Percentiles rank a stretch among this genome's conserved stretches.
Conservation (phyloP, 139 green algal species). For the Chlorella ohadii region DNA sequence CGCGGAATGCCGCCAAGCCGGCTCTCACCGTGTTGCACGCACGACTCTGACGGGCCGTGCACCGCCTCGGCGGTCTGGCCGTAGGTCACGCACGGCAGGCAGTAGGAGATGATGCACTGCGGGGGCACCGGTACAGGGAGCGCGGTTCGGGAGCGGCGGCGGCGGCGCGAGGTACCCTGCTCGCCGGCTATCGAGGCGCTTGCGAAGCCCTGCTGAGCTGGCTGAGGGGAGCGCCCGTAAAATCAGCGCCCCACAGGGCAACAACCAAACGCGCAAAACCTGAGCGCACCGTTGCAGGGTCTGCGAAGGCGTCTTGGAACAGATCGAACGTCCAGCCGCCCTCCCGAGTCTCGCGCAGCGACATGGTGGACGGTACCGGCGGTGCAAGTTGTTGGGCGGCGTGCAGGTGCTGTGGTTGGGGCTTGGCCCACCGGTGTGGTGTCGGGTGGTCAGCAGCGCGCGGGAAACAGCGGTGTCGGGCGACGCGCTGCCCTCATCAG, state of each 20-base stretch:
- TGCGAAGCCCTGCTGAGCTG: too few species aligned
- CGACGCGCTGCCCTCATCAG: too few species aligned
- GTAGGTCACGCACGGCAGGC: constrained; percentile 6
- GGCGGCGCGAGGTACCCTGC: neutral
- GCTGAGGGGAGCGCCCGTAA: too few species aligned
- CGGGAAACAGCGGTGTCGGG: neutral
- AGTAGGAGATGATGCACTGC: constrained; percentile 22
- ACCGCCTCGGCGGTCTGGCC: constrained; percentile 8
- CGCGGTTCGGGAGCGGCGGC: neutral
- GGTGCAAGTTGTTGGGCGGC: too few species aligned
- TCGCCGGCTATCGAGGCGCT: neutral
- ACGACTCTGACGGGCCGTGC: neutral
- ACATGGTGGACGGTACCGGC: neutral
- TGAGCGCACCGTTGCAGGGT: constrained; percentile 14
- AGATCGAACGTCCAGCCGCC: constrained; percentile 8
- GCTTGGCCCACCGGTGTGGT: neutral
- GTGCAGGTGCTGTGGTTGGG: neutral
- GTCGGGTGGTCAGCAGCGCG: neutral
- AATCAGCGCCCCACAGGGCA: too few species aligned
- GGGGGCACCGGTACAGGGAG: neutral
- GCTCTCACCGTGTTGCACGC: neutral
- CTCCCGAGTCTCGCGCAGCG: neutral
- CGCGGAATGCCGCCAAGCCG: too few species aligned
- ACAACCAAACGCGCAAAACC: too few species aligned
- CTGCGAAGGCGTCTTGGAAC: neutral